Percentiles rank a stretch among this genome's conserved stretches.
These are phyloP conservation scores for Pterula multifida DNA, from an alignment of 1,284 basidiomycete genomes.

Conservation along the genomic window DNA sequence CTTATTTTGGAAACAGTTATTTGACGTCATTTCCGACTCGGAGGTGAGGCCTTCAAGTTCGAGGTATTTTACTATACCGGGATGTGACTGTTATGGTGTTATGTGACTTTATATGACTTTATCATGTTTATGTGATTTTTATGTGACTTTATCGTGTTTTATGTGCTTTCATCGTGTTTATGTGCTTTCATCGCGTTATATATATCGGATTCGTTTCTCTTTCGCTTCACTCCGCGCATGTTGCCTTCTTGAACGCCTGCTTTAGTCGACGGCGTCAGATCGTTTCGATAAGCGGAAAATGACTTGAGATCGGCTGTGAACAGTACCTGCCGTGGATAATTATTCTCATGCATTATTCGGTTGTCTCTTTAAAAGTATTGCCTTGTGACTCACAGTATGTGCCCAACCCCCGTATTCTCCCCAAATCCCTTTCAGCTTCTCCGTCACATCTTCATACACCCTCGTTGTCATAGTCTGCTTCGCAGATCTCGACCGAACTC, in stretches of 20 bases:
- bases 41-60: not conserved
- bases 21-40: not conserved
- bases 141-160: not conserved
- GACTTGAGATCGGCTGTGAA: slow-evolving; percentile 44
- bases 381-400: slow-evolving; percentile 53
- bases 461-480: slow-evolving; percentile 67
- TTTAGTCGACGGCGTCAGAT: not conserved
- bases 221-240: not conserved
- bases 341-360: not conserved
- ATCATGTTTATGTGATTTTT: not conserved
- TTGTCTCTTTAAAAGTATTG: not conserved
- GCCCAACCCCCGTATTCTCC: slow-evolving; percentile 87
- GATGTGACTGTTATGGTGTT: too few species aligned
- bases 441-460: slow-evolving; percentile 67
- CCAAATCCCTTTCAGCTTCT: slow-evolving; percentile 59
- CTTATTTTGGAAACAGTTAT: not conserved
- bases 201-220: not conserved
- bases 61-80: not conserved
- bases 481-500: slow-evolving; percentile 43
- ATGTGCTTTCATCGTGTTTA: not conserved
- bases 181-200: too few species aligned
- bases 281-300: slow-evolving; percentile 30
- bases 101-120: not conserved
- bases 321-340: slow-evolving; percentile 32
- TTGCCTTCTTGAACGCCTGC: not conserved